Base-by-base conservation (phyloP, 2,329 filamentous ascomycete genomes). In the Neofusicoccum ribis region DNA sequence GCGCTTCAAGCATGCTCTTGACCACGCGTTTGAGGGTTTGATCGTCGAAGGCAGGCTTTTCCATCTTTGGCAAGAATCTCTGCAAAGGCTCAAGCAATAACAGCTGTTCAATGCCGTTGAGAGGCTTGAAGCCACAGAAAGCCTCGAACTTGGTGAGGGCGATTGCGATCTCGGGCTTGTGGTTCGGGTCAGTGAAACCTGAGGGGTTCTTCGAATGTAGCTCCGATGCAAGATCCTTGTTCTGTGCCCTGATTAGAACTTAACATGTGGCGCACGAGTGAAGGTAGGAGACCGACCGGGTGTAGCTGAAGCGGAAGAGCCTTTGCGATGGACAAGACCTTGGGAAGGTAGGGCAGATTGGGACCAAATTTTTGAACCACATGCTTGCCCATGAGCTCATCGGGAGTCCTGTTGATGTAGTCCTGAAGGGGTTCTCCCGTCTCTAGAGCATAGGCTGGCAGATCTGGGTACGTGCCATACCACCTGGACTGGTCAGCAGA, bases 111-210 rank as follows among this genome's bases (percentile, higher is more conserved):
- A 93, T 88, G 2, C 88, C 81, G 9, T 76, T 72, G 0, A 90
- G 78, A 0, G 89, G 86, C 72, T 91, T 92, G 80, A 88, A 93
- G 5, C 90, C 90, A 9, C 87, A 88, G 70, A 93, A 93, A 0
- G 90, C 87, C 74, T 93, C 90, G 70, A 93, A 93, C 23, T 87
- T 85, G 12, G 84, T 83, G 0, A 93, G 78, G 0, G 90, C 90
- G 1, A 93, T 80, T 0, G 90, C 90, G 62, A 93, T 93, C 73
- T 93, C 90, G 1, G 91, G 90, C 77, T 93, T 93, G 80, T 93
- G 90, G 74, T 93, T 93, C 2, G 85, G 79, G 69, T 93, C 90
- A 1, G 85, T 86, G 74, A 90, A 93, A 65, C 86, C 84, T 2
- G 86, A 76, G 0, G 90, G 89, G 63, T 91, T 82, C 68, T 86